Base-by-base conservation (phyloP, 495 filamentous ascomycete species). In the Annulohypoxylon moriforme region DNA sequence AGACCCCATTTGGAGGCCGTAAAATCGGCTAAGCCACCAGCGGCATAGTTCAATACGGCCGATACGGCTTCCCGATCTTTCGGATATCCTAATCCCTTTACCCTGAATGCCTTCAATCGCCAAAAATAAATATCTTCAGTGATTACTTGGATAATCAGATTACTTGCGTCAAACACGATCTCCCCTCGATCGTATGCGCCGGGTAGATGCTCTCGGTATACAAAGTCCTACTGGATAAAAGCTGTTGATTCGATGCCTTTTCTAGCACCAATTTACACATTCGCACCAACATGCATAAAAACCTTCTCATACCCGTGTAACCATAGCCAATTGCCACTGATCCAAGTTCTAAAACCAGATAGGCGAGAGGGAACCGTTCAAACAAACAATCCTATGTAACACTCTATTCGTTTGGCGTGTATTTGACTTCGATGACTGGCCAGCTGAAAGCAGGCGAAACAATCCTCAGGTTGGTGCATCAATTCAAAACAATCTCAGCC, bases 201-300 rank as follows among this genome's bases (percentile, higher is more conserved):
- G 18, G 46, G 24, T 1, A 36, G 24, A 1, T n/a, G 14, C n/a
- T 1, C 49, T 11, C 7, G 8, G 24, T 7, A 18, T 53, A 14
- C 4, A 27, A 59, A 46, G 25, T 40, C 42, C 29, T 62, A 9
- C 2, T 34, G 5, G 22, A 24, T 22, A 3, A 5, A 50, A 27
- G 36, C 33, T 24, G 18, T 60, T n/a, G 24, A 34, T 53, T 60
- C 4, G 16, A 20, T 36, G 47, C n/a, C 34, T 33, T 53, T 11
- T 14, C 13, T 40, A 14, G 11, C 27, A n/a, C 27, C 50, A 44
- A 50, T 58, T 59, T 67, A 24, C 47, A 34, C 18, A 49, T 27
- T 64, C 24, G 69, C 60, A 72, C 69, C 64, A 72, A 72, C 69
- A 72, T 72, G 64, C 69, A 72, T 64, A 60, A 60, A 61, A 31